Percentiles rank a stretch among this genome's conserved stretches.
phyloP scores from a whole-genome alignment of 169 alveolate genomes.

The Sarcocystis neurona region DNA sequence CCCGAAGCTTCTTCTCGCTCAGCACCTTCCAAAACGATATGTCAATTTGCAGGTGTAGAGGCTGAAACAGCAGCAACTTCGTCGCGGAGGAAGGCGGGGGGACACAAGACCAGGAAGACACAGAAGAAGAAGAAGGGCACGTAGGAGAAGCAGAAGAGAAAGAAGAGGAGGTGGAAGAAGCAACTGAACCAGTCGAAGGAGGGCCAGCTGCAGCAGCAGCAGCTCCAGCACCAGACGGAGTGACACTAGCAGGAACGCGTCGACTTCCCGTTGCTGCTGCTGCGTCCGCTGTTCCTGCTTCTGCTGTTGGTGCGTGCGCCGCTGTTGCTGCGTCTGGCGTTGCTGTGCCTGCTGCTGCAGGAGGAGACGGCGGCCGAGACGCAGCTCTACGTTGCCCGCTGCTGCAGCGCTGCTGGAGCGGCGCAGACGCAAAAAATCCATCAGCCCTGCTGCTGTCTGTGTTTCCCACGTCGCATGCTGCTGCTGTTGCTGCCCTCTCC shows the following conservation, averaged over 20 bases:
- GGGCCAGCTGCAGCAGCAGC: not conserved
- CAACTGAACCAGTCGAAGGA: not conserved
- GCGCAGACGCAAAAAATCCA: not conserved
- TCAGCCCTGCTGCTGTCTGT: not conserved
- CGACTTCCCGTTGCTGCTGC: not conserved
- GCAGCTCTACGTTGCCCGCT: not conserved
- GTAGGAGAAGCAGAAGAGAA: not conserved
- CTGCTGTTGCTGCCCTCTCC: slow-evolving; percentile 4
- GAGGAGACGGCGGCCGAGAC: not conserved
- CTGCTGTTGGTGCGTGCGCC: not conserved
- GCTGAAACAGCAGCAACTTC: slow-evolving; percentile 39
- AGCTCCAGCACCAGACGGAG: not conserved
- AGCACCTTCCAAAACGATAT: slow-evolving; percentile 47
- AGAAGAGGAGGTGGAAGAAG: not conserved
- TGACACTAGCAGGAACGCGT: not conserved
- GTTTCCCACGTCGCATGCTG: not conserved
- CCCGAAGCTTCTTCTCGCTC: slow-evolving; percentile 38
- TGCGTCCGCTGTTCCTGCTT: not conserved
- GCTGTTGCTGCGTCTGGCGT: slow-evolving; percentile 25
- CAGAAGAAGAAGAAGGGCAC: not conserved
- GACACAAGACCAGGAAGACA: not conserved
- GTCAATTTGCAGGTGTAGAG: slow-evolving; percentile 33
- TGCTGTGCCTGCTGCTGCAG: slow-evolving; percentile 32
- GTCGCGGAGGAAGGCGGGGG: slow-evolving; percentile 11
- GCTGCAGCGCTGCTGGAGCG: not conserved